A percentile compares a stretch with the other conserved stretches of the same genome.
phyloP scores from a whole-genome alignment of 2,329 filamentous ascomycete species.

The Stemphylium lycopersici region DNA sequence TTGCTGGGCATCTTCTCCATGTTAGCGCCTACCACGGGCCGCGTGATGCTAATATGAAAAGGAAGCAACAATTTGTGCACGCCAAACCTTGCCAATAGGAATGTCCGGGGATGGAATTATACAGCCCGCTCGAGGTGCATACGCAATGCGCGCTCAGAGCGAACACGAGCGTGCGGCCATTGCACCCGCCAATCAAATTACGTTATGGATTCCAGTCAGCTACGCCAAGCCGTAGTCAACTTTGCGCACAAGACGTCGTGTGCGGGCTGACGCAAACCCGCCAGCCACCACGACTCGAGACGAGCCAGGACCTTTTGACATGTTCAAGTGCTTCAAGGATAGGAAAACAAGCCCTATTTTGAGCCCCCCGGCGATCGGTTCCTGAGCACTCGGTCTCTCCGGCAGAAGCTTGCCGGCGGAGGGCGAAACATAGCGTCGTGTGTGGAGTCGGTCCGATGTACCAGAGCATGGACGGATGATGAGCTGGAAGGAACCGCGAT shows the following conservation, averaged over 20 bases:
- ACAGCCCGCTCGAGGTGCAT: background rate
- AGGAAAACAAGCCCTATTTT: conserved; percentile 4
- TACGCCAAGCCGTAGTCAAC: background rate
- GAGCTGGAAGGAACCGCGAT: conserved; percentile 6
- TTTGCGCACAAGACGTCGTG: background rate
- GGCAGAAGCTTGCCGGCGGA: conserved; percentile 5
- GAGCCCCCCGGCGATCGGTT: conserved; percentile 7
- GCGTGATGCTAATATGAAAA: conserved; percentile 1
- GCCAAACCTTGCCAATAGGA: background rate
- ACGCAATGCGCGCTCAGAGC: background rate
- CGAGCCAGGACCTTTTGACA: conserved; percentile 2
- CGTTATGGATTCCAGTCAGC: background rate
- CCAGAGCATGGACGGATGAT: conserved; percentile 6
- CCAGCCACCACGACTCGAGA: background rate
- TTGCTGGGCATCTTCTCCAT: background rate
- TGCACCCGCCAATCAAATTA: background rate
- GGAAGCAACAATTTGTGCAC: background rate
- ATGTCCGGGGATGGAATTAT: conserved; percentile 1
- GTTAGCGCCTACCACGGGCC: background rate
- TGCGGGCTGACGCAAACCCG: background rate
- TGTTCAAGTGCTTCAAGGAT: background rate
- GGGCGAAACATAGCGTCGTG: conserved; percentile 16
- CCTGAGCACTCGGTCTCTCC: conserved; percentile 6
- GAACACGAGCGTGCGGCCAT: conserved; percentile 1
- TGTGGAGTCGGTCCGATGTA: conserved; percentile 13